Conservation (phyloP, 306 rosid genomes). For the Cucurbita moschata region DNA sequence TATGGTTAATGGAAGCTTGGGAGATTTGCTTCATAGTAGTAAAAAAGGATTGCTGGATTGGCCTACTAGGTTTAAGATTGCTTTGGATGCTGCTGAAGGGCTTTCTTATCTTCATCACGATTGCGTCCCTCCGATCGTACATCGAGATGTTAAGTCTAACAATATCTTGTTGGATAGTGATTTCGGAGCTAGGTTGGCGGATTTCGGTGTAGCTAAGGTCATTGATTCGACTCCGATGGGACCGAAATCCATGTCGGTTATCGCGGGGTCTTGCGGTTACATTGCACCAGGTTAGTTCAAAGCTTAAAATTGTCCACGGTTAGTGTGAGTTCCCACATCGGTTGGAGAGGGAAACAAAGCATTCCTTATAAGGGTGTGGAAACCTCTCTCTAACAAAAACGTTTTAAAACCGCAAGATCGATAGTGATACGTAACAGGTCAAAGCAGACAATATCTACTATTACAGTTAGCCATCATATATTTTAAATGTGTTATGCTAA, state of each 20-base stretch:
- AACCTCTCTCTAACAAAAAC: too few relatives aligned
- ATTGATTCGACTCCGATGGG: conserved; percentile 58
- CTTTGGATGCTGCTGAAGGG: conserved; percentile 84
- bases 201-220: conserved; percentile 85
- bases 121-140: conserved; percentile 66
- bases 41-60: conserved; percentile 57
- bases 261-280: conserved; percentile 90
- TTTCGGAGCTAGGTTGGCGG: conserved; percentile 72
- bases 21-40: conserved; percentile 62
- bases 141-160: conserved; percentile 78
- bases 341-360: too few relatives aligned
- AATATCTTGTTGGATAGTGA: conserved; percentile 77
- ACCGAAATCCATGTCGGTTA: conserved; percentile 48
- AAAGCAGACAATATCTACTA: too few relatives aligned
- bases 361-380: too few relatives aligned
- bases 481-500: not conserved
- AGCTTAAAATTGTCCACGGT: too few relatives aligned
- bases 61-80: conserved; percentile 77
- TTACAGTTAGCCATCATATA: not conserved
- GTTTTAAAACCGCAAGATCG: too few relatives aligned
- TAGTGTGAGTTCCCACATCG: too few relatives aligned
- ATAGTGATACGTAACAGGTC: too few relatives aligned
- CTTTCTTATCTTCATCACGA: conserved; percentile 77
- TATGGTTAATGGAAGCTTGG: conserved; percentile 83
- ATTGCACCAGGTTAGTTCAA: conserved; percentile 69